Evolutionary conservation across 2,329 filamentous ascomycete species (phyloP).

Genomic region (Sphaerostilbella broomeana): DNA sequence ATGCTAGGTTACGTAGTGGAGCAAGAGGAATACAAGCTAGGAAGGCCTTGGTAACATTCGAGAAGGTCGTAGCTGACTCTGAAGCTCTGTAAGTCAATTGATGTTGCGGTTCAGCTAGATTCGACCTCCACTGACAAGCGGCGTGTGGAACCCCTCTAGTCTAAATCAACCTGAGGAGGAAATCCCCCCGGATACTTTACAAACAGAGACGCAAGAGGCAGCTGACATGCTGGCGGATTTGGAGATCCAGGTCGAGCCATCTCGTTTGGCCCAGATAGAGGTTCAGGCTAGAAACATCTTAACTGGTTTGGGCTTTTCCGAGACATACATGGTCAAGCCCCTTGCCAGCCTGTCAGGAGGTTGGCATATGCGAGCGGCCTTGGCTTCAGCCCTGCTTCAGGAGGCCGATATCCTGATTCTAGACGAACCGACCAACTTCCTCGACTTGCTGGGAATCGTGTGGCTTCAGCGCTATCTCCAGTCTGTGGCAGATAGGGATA

Average conservation of each 20-base stretch:
- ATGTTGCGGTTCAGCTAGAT: not conserved
- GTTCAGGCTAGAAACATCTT: conserved; percentile 60
- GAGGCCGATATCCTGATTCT: conserved; percentile 72
- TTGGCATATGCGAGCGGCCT: conserved; percentile 63
- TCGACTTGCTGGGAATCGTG: conserved; percentile 75
- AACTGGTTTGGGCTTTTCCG: conserved; percentile 64
- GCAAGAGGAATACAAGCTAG: conserved; percentile 66
- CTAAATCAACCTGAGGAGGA: conserved; percentile 47
- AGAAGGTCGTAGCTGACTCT: conserved; percentile 58
- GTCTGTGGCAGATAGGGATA: conserved; percentile 43
- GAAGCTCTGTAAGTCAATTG: conserved; percentile 38
- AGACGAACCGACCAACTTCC: conserved; percentile 82
- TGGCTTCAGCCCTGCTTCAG: conserved; percentile 62
- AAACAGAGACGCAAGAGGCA: conserved; percentile 62
- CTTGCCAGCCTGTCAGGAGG: conserved; percentile 67
- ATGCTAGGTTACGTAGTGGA: conserved; percentile 67
- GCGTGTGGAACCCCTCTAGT: too few species aligned
- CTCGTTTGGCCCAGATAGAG: conserved; percentile 58
- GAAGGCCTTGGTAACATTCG: conserved; percentile 64
- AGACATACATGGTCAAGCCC: conserved; percentile 51
- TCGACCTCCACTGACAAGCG: not conserved
- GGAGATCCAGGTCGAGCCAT: conserved; percentile 60
- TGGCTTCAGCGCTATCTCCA: conserved; percentile 74
- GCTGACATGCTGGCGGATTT: conserved; percentile 63
- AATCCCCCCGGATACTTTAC: conserved; percentile 50